A percentile compares a stretch with the other conserved stretches of the same genome.
phyloP scores from a whole-genome alignment of 2,329 filamentous ascomycete genomes.

The Colletotrichum incanum region DNA sequence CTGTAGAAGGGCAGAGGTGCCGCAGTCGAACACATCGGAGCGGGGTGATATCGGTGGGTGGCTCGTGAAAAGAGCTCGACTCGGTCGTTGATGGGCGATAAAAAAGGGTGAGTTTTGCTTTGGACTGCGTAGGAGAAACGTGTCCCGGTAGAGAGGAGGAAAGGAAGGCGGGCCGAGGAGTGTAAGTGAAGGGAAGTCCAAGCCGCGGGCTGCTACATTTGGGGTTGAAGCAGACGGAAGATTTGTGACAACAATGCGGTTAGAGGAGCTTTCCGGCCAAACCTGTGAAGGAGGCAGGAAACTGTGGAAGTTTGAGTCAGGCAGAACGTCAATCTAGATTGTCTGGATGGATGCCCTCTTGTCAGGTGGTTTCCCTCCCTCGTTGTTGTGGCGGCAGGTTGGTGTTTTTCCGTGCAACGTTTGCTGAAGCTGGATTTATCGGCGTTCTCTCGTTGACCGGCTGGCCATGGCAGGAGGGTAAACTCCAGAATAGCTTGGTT shows the following conservation, averaged over 20 bases:
- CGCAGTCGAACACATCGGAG: slow-evolving; percentile 49
- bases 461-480: slow-evolving; percentile 37
- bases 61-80: slow-evolving; percentile 21
- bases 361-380: slow-evolving; percentile 1
- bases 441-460: not conserved
- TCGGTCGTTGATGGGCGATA: not conserved
- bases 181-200: slow-evolving; percentile 4
- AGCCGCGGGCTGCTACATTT: slow-evolving; percentile 25
- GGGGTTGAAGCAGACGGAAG: slow-evolving; percentile 13
- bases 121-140: not conserved
- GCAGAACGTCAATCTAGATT: not conserved
- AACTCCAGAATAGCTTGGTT: not conserved
- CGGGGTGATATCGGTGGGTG: slow-evolving; percentile 20
- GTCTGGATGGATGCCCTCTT: not conserved
- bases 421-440: not conserved
- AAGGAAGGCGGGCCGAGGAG: not conserved
- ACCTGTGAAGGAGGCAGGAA: not conserved
- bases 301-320: not conserved
- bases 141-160: not conserved
- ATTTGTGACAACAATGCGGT: slow-evolving; percentile 3
- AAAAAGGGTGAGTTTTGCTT: not conserved
- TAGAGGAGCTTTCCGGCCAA: not conserved
- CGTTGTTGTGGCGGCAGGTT: not conserved
- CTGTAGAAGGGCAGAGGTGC: slow-evolving; percentile 40
- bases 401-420: not conserved